Conservation (phyloP, 176 grass and related monocot genomes). For the Avena eriantha region DNA sequence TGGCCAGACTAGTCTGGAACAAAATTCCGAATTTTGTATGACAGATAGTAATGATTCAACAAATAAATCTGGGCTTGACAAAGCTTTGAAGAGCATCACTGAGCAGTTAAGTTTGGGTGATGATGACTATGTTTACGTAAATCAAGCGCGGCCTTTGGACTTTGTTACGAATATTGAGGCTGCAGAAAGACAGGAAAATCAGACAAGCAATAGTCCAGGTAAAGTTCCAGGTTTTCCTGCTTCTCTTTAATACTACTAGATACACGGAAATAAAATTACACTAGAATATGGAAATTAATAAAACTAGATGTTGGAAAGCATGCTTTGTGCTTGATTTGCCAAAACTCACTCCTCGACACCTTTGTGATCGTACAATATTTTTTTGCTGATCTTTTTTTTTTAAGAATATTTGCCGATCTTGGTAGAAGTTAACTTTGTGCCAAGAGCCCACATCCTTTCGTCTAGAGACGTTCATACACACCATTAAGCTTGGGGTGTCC, state of each 20-base stretch:
- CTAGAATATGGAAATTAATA: neutral
- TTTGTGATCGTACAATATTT: neutral
- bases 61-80: conserved; percentile 65
- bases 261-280: neutral
- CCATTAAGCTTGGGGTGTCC: neutral
- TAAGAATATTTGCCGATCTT: neutral
- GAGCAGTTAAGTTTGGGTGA: conserved; percentile 91
- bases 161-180: conserved; percentile 34
- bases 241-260: conserved; percentile 34
- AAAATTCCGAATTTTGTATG: conserved; percentile 48
- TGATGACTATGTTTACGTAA: conserved; percentile 79
- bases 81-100: conserved; percentile 76
- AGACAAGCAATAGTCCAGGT: conserved; percentile 26
- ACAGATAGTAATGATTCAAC: conserved; percentile 40
- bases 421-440: neutral
- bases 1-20: conserved; percentile 33
- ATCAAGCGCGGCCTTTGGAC: conserved; percentile 39
- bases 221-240: conserved; percentile 48
- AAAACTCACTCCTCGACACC: neutral
- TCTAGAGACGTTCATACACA: neutral
- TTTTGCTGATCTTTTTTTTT: neutral
- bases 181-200: conserved; percentile 39
- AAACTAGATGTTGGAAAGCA: neutral
- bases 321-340: conserved; percentile 8
- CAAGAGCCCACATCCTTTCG: neutral